Evolutionary conservation across 495 filamentous ascomycete species (phyloP), one percentile per base, ranked within the genome.

Genomic region (Chaetomium cochliodes): DNA sequence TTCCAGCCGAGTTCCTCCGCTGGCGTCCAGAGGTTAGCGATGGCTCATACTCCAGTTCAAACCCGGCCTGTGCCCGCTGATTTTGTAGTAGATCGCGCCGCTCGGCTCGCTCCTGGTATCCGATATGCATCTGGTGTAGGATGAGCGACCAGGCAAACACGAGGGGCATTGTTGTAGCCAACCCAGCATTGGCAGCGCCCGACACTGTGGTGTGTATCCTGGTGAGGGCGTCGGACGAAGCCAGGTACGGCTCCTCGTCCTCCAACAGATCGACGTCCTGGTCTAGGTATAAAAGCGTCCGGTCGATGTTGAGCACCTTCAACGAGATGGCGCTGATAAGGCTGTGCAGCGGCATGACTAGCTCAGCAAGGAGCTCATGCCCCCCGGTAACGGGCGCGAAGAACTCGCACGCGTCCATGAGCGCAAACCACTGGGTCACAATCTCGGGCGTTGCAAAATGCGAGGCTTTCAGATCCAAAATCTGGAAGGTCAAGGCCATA

Each of bases 61-160:
- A 83, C 20, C 77, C 77, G 59, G 85, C 82, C 33, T 87, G 81
- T 26, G 88, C 87, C 58, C 78, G 84, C 63, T 86, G 79, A 37
- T 86, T 86, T 66, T 88, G 86, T 49, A 85, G 78, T n/a, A 84
- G 58, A 65, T 90, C 89, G 60, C 84, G 79, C 37, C 76, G 79
- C 54, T 90, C 84, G 52, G 81, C 84, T 44, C 86, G 79, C 51
- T 78, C 77, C 37, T 84, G 76, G 54, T 86, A 88, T 3, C 81
- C 77, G 39, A 87, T 77, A 69, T 82, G 81, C 79, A 92, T 84
- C 8, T 82, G 82, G 66, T 91, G 81, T n/a, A 91, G 74, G 22
- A 96, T 82, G 55, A 92, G 74, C 12, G 86, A 84, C 92, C 92
- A 97, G 11, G 90, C 84, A 60, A 92, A 88, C 26, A 88, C 80